Base-by-base conservation (phyloP, 345 rosid species). In the Anastatica hierochuntica region DNA sequence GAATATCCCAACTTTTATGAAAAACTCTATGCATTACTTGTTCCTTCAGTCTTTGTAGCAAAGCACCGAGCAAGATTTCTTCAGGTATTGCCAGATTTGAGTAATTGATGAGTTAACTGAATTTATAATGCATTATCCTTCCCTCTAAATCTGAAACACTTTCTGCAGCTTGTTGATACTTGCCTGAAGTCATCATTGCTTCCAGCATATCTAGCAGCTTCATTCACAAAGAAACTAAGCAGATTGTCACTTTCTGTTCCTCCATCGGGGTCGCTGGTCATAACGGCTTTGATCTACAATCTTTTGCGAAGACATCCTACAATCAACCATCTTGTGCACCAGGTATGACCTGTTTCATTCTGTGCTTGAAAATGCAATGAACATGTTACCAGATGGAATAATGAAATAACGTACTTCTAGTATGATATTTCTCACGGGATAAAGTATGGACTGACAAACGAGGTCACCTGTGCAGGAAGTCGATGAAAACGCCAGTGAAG, bases 131-230 rank as follows among this genome's bases (percentile, higher is more conserved):
- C 9, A 2, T 46, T 24, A 26, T 42, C 23, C 21, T 23, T 11
- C 24, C 11, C 14, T 44, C 8, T 51, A 15, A 30, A 19, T 39
- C 57, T 44, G 44, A 69, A 44, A 51, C 45, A 14, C 49, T 69
- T 58, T 53, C 20, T 75, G 78, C 82, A 88, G 98, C 94, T 92
- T 61, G 86, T 92, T 73, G 96, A 88, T 68, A 66, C 94, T 63
- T 92, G 96, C 76, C 80, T 92, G 49, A 83, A 80, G 70, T 88
- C 95, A 8, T 75, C 95, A n/a, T 79, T 92, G 76, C 96, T 88
- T 74, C 98, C 95, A 37, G 98, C 90, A 52, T 92, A 88, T 64
- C 71, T 92, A 60, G 97, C 98, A 68, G 94, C 98, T 76, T 80
- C 95, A 37, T 92, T 88, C 72, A 76, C 82, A 10, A 92, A 88